A percentile compares a stretch with the other conserved stretches of the same genome.
phyloP scores from a whole-genome alignment of 345 rosid species.

The Arabidopsis suecica region DNA sequence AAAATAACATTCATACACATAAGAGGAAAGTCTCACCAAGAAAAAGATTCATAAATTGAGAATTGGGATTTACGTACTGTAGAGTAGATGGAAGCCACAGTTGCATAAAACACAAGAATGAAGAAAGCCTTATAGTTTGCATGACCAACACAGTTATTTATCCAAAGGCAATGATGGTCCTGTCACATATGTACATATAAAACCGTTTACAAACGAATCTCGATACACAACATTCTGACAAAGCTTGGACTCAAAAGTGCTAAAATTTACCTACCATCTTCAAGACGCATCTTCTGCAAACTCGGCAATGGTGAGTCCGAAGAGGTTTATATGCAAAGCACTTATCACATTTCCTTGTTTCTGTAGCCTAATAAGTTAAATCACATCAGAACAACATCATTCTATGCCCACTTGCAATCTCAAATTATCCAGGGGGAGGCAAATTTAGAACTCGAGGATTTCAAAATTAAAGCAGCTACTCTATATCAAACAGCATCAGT shows the following conservation, averaged over 20 bases:
- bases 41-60: slow-evolving; percentile 6
- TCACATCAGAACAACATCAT: slow-evolving; percentile 17
- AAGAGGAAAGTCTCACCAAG: slow-evolving; percentile 15
- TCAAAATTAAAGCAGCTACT: neutral
- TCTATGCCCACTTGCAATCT: neutral
- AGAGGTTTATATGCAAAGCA: slow-evolving; percentile 81
- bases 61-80: slow-evolving; percentile 48
- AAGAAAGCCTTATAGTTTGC: slow-evolving; percentile 91
- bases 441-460: neutral
- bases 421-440: neutral
- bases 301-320: slow-evolving; percentile 90
- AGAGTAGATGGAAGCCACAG: slow-evolving; percentile 72
- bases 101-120: slow-evolving; percentile 63
- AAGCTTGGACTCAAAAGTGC: slow-evolving; percentile 5
- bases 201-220: slow-evolving; percentile 22
- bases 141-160: slow-evolving; percentile 91
- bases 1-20: slow-evolving; percentile 12
- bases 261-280: slow-evolving; percentile 70
- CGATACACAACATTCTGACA: slow-evolving; percentile 22
- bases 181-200: slow-evolving; percentile 32
- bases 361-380: slow-evolving; percentile 50
- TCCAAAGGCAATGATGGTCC: slow-evolving; percentile 98
- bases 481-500: neutral
- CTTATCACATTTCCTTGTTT: slow-evolving; percentile 71
- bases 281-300: slow-evolving; percentile 88